These are phyloP conservation scores for Neurospora sp. DNA, from an alignment of 495 filamentous ascomycete species.

Conservation along the genomic window DNA sequence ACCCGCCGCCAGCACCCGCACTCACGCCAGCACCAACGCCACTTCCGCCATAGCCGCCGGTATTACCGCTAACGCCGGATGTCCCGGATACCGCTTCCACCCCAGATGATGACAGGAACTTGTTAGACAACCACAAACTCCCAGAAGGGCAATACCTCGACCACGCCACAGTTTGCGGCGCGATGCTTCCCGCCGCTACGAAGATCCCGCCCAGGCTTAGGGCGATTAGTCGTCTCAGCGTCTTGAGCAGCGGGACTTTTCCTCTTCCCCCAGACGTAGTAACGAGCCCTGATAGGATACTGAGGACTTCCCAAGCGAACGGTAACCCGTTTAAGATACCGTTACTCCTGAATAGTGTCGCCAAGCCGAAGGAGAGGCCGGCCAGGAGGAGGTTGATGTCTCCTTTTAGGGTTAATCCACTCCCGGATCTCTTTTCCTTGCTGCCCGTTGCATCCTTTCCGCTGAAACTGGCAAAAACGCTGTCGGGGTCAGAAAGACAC, in stretches of 20 bases:
- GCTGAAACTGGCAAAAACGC: too few relatives aligned
- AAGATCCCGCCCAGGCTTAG: conserved; percentile 55
- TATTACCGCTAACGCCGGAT: conserved; percentile 1
- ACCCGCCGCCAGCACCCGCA: not conserved
- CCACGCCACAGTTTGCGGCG: conserved; percentile 73
- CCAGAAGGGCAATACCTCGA: conserved; percentile 48
- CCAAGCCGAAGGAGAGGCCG: conserved; percentile 60
- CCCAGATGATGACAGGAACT: not conserved
- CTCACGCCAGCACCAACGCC: not conserved
- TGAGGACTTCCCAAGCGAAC: conserved; percentile 28
- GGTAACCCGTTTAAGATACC: conserved; percentile 71
- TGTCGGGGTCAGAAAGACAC: conserved; percentile 14
- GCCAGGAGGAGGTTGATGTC: conserved; percentile 41
- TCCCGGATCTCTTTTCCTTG: too few relatives aligned
- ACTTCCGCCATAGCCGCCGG: not conserved
- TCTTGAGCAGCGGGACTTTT: conserved; percentile 9
- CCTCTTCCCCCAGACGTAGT: not conserved
- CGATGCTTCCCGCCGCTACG: conserved; percentile 52
- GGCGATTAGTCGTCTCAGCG: conserved; percentile 39
- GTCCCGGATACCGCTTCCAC: conserved; percentile 1
- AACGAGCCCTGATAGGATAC: conserved; percentile 43
- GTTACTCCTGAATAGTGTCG: conserved; percentile 74
- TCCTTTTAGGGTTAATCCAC: conserved; percentile 10
- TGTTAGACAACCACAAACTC: not conserved
- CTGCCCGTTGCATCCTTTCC: too few relatives aligned